Base-by-base conservation (phyloP, 2,329 filamentous ascomycete species). In the Xylariaceae sp. region DNA sequence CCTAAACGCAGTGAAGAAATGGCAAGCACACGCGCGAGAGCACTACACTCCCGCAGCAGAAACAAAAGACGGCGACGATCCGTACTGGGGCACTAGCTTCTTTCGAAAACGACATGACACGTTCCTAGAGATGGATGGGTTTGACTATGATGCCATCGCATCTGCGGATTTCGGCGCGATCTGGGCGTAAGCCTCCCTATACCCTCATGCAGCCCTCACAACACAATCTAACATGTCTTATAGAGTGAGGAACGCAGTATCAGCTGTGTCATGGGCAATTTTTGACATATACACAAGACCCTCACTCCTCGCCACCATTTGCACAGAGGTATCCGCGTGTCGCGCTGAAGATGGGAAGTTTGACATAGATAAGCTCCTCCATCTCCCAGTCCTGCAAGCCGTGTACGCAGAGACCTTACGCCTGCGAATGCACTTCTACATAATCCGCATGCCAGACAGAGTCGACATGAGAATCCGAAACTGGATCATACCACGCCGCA, bases 381-480 rank as follows among this genome's bases (percentile, higher is more conserved):
- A 47, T 32, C 43, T 57, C 17, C 62, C 62, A 14, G 6, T 59
- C 7, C 56, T 65, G 5, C 61, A 61, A 47, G 62, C 61, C 18
- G 52, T 60, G 12, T 63, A 64, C 45, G 62, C 63, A 12, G 62
- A 64, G 56, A 64, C 59, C 0, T 44, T 63, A 14, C 59, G 63
- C 10, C 61, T 63, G 2, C 45, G 61, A n/a, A 63, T 62, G 58
- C 56, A 65, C 49, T 63, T 63, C 22, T 65, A 64, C 45, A 56
- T 64, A 19, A 58, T 65, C 39, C 53, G 61, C 32, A 62, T 63
- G 57, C 45, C 57, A 6, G 60, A 62, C 17, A 53, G 38, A 9
- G 49, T 44, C 11, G 57, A 58, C 45, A 47, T 62, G 51, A 56
- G 50, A 6, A 60, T 62, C 41, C 47, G 47, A 45, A 52, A 61